These are phyloP conservation scores for Biscogniauxia mediterranea DNA, from an alignment of 2,329 filamentous ascomycete species.

Conservation along the genomic window DNA sequence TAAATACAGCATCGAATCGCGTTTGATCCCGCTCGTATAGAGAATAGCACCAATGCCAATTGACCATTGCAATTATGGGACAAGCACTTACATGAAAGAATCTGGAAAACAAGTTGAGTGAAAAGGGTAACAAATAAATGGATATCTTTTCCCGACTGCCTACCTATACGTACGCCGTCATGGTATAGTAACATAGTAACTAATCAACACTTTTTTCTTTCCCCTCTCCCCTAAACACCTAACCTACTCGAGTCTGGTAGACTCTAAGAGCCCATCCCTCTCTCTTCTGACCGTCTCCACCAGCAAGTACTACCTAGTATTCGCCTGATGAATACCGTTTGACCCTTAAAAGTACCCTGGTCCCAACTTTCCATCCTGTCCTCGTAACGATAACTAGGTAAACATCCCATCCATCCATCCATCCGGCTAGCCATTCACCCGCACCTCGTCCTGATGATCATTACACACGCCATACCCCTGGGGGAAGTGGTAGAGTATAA, in stretches of 20 bases:
- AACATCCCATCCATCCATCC: no score
- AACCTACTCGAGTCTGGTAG: no score
- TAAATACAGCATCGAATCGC: no score
- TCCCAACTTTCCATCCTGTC: neutral
- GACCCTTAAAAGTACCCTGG: neutral
- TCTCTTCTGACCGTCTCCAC: neutral
- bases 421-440: neutral
- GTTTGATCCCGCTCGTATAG: no score
- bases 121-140: no score
- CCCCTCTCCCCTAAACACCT: neutral
- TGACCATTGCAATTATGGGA: no score
- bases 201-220: neutral
- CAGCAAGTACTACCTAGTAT: neutral
- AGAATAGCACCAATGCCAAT: no score
- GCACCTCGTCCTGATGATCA: neutral
- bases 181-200: no score
- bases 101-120: no score
- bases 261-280: neutral
- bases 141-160: no score
- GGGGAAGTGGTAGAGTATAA: neutral
- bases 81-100: no score
- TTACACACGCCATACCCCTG: neutral
- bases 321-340: neutral
- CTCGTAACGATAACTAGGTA: no score
- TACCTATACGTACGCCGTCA: neutral